Evolutionary conservation across 495 filamentous ascomycete species (phyloP).

Genomic region (Sphaerosporella brunnea): DNA sequence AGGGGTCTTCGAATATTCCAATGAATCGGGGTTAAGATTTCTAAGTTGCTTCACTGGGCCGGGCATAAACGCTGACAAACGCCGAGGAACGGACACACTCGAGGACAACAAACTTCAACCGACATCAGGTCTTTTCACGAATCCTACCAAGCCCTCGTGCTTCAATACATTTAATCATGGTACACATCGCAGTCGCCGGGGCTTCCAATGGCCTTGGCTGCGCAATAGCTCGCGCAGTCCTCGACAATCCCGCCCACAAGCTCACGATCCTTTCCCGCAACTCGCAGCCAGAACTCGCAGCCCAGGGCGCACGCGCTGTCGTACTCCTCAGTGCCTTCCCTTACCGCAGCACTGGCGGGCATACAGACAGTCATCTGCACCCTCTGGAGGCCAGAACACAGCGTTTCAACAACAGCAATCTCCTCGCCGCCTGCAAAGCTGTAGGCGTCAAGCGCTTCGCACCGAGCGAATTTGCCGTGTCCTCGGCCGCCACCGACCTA

Average conservation of each 20-base stretch:
- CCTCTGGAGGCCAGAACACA: slow-evolving; percentile 6
- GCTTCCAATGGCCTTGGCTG: neutral
- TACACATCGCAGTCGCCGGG: neutral
- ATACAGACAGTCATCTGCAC: slow-evolving; percentile 22
- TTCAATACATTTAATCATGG: too few species aligned
- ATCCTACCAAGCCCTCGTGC: too few species aligned
- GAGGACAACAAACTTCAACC: too few species aligned
- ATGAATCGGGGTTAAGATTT: too few species aligned
- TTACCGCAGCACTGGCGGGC: slow-evolving; percentile 15
- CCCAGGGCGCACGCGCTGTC: neutral
- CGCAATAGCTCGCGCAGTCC: neutral
- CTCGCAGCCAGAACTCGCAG: neutral
- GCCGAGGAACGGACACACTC: too few species aligned
- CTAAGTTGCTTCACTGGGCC: too few species aligned
- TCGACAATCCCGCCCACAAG: neutral
- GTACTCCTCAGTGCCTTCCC: slow-evolving; percentile 15
- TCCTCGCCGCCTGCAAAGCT: slow-evolving; percentile 19
- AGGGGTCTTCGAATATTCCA: too few species aligned
- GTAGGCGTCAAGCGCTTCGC: slow-evolving; percentile 27
- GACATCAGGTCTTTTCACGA: too few species aligned
- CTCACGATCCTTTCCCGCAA: slow-evolving; percentile 2
- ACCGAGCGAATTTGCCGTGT: slow-evolving; percentile 25
- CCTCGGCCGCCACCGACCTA: slow-evolving; percentile 2
- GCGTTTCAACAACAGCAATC: slow-evolving; percentile 17
- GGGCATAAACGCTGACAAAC: too few species aligned